Conservation (phyloP, 2,329 filamentous ascomycete genomes). For the Magnaporthales sp. region DNA sequence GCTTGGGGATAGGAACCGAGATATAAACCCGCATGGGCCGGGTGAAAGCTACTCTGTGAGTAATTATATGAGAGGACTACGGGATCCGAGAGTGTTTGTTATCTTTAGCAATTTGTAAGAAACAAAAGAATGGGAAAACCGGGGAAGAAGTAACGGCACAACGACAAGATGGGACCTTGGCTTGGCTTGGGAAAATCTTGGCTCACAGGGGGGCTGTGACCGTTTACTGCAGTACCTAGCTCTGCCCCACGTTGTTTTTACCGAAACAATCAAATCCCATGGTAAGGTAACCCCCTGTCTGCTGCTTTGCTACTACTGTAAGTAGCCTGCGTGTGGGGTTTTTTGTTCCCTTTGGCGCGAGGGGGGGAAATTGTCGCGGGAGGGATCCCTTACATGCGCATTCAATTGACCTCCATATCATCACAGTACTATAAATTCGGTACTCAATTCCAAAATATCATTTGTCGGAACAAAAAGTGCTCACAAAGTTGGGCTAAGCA, state of each 20-base stretch:
- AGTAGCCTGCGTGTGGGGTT: neutral
- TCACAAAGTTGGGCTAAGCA: neutral
- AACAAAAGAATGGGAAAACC: neutral
- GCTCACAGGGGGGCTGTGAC: neutral
- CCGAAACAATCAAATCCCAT: neutral
- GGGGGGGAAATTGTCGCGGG: neutral
- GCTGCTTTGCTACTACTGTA: neutral
- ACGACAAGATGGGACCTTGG: neutral
- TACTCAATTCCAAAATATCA: neutral
- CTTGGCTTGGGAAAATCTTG: neutral
- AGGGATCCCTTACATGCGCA: no score
- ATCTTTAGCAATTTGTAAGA: neutral
- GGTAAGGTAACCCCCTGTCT: neutral
- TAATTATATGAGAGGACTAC: neutral
- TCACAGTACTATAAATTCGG: neutral
- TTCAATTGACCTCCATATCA: neutral
- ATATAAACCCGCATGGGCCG: no score
- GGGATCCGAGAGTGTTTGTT: no score
- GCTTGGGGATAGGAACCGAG: no score
- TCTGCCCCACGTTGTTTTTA: neutral
- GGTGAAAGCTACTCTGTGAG: no score
- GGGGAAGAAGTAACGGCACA: neutral
- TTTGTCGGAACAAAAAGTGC: neutral
- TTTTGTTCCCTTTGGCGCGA: neutral
- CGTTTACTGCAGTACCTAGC: neutral